A percentile compares a stretch with the other conserved stretches of the same genome.
Conservation (phyloP, 192 early-diverging fungal genomes). For the Polychytrium aggregatum region DNA sequence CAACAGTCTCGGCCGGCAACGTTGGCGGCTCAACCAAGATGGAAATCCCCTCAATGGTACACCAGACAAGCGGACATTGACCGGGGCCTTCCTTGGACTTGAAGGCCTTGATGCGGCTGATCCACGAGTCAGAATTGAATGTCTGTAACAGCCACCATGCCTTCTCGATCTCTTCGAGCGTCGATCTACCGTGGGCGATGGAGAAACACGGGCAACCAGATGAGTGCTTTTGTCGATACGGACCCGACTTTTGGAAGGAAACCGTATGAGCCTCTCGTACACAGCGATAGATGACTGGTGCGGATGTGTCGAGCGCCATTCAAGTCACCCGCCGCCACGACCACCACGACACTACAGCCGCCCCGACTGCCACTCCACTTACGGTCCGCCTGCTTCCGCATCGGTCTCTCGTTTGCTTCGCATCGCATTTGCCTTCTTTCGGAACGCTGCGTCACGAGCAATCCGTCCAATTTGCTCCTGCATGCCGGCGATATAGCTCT, state of each 20-base stretch:
- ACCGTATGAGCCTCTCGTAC: no score
- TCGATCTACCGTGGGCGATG: no score
- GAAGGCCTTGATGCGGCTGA: conserved; percentile 12
- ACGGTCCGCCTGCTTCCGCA: conserved; percentile 1
- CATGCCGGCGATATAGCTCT: conserved; percentile 26
- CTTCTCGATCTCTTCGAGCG: conserved; percentile 31
- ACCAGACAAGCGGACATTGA: conserved; percentile 5
- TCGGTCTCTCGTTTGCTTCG: conserved; percentile 6
- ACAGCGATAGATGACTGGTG: no score
- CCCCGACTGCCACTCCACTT: not conserved
- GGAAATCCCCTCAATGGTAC: conserved; percentile 8
- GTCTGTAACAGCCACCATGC: conserved; percentile 38
- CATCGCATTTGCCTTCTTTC: conserved; percentile 26
- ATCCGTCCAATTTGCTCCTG: conserved; percentile 30
- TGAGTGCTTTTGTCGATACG: no score
- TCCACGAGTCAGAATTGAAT: conserved; percentile 35
- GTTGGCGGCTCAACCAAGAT: conserved; percentile 10
- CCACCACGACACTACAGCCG: conserved; percentile 7
- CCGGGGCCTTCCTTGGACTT: conserved; percentile 1
- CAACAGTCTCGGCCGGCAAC: conserved; percentile 19
- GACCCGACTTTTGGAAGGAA: no score
- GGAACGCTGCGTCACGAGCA: conserved; percentile 33
- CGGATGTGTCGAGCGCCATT: not conserved
- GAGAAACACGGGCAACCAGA: no score
- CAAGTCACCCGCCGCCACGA: not conserved